Evolutionary conservation across 768 basidiomycete genomes (phyloP).

Genomic region (Russula dissimulans): DNA sequence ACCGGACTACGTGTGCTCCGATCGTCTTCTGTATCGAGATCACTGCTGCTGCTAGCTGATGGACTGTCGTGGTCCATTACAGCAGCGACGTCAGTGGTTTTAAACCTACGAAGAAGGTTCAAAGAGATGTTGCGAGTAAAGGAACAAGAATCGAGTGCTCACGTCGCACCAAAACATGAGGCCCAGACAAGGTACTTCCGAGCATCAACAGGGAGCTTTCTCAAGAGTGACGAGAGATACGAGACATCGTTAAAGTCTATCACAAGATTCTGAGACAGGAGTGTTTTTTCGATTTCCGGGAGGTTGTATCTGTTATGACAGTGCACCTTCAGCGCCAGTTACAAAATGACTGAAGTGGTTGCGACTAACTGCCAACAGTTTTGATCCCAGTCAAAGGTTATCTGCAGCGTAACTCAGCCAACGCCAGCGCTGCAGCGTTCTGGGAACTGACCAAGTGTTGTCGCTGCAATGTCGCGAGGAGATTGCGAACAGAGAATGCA

Average conservation of each 20-base stretch:
- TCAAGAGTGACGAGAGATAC: slow-evolving; percentile 50
- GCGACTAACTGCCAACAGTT: slow-evolving; percentile 56
- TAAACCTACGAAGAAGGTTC: slow-evolving; percentile 39
- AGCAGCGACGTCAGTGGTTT: slow-evolving; percentile 60
- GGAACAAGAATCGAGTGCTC: slow-evolving; percentile 20
- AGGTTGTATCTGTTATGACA: slow-evolving; percentile 41
- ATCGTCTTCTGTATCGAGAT: slow-evolving; percentile 34
- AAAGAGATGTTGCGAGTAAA: not conserved
- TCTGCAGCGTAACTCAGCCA: slow-evolving; percentile 30
- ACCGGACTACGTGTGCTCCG: slow-evolving; percentile 47
- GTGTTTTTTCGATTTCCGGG: slow-evolving; percentile 42
- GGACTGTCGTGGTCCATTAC: slow-evolving; percentile 70
- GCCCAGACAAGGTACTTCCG: slow-evolving; percentile 63
- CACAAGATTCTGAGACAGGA: slow-evolving; percentile 40
- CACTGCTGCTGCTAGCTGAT: slow-evolving; percentile 44
- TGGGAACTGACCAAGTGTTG: slow-evolving; percentile 45
- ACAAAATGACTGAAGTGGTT: not conserved
- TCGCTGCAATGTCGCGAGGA: slow-evolving; percentile 53
- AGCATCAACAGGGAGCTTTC: slow-evolving; percentile 54
- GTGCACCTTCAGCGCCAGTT: not conserved
- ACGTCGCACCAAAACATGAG: slow-evolving; percentile 66
- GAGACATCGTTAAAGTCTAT: slow-evolving; percentile 53
- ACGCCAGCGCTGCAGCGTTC: not conserved
- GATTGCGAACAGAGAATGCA: slow-evolving; percentile 58
- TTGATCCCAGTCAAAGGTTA: slow-evolving; percentile 52